phyloP scores from a whole-genome alignment of 306 rosid genomes.

The Medicago truncatula region DNA sequence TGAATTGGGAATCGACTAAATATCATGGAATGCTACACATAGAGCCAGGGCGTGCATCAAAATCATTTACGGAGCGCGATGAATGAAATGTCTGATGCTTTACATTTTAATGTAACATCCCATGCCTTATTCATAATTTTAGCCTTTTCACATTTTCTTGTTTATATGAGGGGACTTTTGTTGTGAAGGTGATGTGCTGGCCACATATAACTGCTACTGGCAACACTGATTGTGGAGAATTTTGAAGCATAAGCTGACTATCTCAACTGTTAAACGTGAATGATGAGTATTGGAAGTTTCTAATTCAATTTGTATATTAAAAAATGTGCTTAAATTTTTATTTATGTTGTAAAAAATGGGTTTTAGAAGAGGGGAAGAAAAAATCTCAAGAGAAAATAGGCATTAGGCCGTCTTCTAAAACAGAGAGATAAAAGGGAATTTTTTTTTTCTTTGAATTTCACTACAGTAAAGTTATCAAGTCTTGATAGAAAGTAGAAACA shows the following conservation, averaged over 20 bases:
- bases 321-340: too few species aligned
- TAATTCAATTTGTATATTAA: background rate
- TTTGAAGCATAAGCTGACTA: background rate
- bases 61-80: constrained; percentile 2
- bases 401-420: too few species aligned
- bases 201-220: background rate
- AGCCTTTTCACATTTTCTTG: background rate
- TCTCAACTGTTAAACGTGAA: background rate
- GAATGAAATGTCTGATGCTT: background rate
- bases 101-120: constrained; percentile 5
- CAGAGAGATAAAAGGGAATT: too few species aligned
- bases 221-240: background rate
- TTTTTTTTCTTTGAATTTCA: too few species aligned
- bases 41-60: background rate
- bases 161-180: background rate
- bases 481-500: too few species aligned
- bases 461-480: too few species aligned
- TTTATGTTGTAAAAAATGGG: too few species aligned
- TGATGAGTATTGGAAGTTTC: background rate
- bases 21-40: background rate
- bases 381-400: too few species aligned
- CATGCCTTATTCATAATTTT: background rate
- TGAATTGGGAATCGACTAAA: background rate
- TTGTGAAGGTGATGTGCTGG: constrained; percentile 10
- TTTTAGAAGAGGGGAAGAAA: too few species aligned